These are phyloP conservation scores for Termitomyces titanicus DNA, from an alignment of 768 basidiomycete genomes.

Conservation along the genomic window DNA sequence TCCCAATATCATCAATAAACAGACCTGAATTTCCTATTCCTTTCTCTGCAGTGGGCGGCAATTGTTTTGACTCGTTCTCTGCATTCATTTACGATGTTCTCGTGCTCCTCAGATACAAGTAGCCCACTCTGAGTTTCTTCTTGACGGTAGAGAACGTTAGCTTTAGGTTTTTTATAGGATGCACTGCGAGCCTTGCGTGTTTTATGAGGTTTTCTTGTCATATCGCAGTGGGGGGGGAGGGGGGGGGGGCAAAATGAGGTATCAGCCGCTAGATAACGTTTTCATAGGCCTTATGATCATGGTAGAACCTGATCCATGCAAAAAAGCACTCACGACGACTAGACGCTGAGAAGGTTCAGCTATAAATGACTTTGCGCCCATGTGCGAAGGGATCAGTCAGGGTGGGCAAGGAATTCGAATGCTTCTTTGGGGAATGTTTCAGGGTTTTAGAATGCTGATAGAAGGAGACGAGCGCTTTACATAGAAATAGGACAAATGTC, in stretches of 20 bases:
- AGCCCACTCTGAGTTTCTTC: conserved; percentile 24
- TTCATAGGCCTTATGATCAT: no score
- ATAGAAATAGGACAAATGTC: not conserved
- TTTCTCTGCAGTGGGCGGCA: conserved; percentile 38
- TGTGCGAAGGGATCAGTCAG: not conserved
- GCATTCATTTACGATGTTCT: conserved; percentile 44
- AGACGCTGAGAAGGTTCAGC: not conserved
- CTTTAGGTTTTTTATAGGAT: not conserved
- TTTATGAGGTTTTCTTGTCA: not conserved
- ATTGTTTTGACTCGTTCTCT: conserved; percentile 41
- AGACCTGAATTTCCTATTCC: conserved; percentile 51
- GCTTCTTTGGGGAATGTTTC: not conserved
- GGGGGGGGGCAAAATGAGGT: not conserved
- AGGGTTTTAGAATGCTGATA: not conserved
- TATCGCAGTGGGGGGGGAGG: not conserved
- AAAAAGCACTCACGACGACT: not conserved
- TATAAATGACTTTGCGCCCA: not conserved
- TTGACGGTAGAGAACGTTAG: not conserved
- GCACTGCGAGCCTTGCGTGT: not conserved
- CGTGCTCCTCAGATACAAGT: conserved; percentile 39
- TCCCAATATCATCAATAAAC: not conserved
- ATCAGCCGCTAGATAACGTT: not conserved
- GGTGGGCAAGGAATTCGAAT: not conserved
- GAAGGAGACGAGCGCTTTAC: not conserved
- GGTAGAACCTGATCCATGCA: not conserved